Conservation (phyloP, 306 rosid species). For the Abrus pulchellus region DNA sequence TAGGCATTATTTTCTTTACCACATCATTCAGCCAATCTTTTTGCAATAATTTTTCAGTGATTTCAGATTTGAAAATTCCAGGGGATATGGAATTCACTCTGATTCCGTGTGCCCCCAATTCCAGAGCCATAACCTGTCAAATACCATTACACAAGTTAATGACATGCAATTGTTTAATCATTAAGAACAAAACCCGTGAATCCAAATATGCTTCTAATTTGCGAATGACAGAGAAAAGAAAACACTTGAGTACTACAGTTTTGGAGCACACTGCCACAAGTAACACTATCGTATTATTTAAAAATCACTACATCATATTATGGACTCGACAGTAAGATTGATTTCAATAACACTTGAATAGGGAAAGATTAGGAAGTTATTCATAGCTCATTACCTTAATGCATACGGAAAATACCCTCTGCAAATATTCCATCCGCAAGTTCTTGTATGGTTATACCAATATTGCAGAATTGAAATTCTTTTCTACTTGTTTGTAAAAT, state of each 20-base stretch:
- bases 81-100: slow-evolving; percentile 85
- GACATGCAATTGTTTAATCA: slow-evolving; percentile 9
- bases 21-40: slow-evolving; percentile 78
- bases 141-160: neutral
- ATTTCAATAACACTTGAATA: neutral
- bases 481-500: neutral
- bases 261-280: slow-evolving; percentile 5
- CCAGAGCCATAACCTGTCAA: slow-evolving; percentile 81
- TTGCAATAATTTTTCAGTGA: slow-evolving; percentile 68
- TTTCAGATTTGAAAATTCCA: slow-evolving; percentile 87
- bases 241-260: neutral
- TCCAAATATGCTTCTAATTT: neutral
- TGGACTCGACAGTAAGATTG: neutral
- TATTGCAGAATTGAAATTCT: neutral
- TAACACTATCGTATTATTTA: neutral
- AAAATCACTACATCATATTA: too few relatives aligned
- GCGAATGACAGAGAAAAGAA: neutral
- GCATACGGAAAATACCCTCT: neutral
- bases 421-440: neutral
- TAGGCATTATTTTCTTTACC: slow-evolving; percentile 63
- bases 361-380: neutral
- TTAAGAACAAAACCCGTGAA: slow-evolving; percentile 30
- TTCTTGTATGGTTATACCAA: neutral
- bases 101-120: slow-evolving; percentile 71
- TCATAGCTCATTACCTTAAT: neutral